phyloP scores from a whole-genome alignment of 2,329 filamentous ascomycete genomes.

The Fusarium lyarnte region DNA sequence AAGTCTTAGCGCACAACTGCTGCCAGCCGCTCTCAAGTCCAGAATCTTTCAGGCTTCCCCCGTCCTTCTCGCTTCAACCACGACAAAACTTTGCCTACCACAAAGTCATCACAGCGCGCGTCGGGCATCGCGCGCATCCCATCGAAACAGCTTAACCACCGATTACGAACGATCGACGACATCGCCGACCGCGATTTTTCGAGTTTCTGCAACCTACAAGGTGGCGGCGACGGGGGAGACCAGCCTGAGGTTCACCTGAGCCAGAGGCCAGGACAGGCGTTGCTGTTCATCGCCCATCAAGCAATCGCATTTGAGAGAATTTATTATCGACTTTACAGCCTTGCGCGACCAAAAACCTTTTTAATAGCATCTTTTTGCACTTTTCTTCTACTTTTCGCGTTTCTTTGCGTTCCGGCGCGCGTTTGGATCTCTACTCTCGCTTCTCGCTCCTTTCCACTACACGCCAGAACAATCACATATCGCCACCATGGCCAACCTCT shows the following conservation, averaged over 20 bases:
- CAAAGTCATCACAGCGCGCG: conserved; percentile 62
- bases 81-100: conserved; percentile 55
- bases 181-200: conserved; percentile 50
- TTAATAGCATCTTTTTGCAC: conserved; percentile 33
- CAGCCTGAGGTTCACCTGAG: conserved; percentile 59
- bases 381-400: conserved; percentile 42
- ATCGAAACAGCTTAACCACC: conserved; percentile 41
- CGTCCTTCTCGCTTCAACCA: conserved; percentile 53
- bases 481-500: conserved; percentile 87
- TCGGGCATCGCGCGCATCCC: conserved; percentile 58
- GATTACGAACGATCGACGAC: conserved; percentile 45
- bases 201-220: conserved; percentile 50
- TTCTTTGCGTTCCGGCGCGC: conserved; percentile 38
- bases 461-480: conserved; percentile 46
- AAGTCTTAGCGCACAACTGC: conserved; percentile 32
- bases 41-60: conserved; percentile 57
- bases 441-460: conserved; percentile 41
- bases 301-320: conserved; percentile 45
- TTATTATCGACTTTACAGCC: conserved; percentile 47
- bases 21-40: conserved; percentile 53
- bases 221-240: conserved; percentile 58
- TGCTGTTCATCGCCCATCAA: conserved; percentile 54
- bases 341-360: conserved; percentile 37
- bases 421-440: conserved; percentile 37
- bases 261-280: conserved; percentile 57